Evolutionary conservation across 2,329 filamentous ascomycete genomes (phyloP).

Genomic region (Claviceps africana): DNA sequence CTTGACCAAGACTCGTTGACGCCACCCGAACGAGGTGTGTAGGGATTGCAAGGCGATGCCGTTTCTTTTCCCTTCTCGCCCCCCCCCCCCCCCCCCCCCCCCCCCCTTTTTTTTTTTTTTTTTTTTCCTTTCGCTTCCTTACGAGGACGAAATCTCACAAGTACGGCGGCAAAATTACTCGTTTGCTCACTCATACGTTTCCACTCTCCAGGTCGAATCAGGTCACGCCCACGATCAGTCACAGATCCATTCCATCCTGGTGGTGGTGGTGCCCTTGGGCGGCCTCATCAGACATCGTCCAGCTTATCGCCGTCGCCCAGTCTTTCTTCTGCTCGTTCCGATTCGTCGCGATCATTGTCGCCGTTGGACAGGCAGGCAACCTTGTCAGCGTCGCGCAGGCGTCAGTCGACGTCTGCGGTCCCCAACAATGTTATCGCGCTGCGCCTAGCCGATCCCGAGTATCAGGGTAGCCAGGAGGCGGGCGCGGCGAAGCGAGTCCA

Average conservation of each 20-base stretch:
- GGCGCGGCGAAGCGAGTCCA: slow-evolving; percentile 70
- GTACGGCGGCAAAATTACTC: too few species aligned
- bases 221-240: slow-evolving; percentile 38
- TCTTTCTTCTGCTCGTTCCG: slow-evolving; percentile 27
- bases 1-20: slow-evolving; percentile 67
- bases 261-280: slow-evolving; percentile 25
- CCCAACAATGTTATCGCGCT: slow-evolving; percentile 63
- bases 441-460: slow-evolving; percentile 76
- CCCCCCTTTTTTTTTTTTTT: background rate
- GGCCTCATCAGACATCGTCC: slow-evolving; percentile 24
- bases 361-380: slow-evolving; percentile 39
- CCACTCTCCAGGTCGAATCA: slow-evolving; percentile 27
- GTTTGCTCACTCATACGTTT: background rate
- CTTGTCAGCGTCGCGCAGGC: slow-evolving; percentile 23
- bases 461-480: slow-evolving; percentile 50
- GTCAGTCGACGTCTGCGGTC: slow-evolving; percentile 51
- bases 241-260: slow-evolving; percentile 47
- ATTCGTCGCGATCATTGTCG: slow-evolving; percentile 42
- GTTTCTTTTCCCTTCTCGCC: too few species aligned
- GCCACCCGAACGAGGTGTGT: slow-evolving; percentile 57
- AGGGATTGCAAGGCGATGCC: too few species aligned
- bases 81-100: too few species aligned
- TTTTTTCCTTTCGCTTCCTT: background rate
- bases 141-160: too few species aligned
- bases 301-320: slow-evolving; percentile 38